phyloP scores from a whole-genome alignment of 2,329 filamentous ascomycete species.

The Taxawa tesnikishii region DNA sequence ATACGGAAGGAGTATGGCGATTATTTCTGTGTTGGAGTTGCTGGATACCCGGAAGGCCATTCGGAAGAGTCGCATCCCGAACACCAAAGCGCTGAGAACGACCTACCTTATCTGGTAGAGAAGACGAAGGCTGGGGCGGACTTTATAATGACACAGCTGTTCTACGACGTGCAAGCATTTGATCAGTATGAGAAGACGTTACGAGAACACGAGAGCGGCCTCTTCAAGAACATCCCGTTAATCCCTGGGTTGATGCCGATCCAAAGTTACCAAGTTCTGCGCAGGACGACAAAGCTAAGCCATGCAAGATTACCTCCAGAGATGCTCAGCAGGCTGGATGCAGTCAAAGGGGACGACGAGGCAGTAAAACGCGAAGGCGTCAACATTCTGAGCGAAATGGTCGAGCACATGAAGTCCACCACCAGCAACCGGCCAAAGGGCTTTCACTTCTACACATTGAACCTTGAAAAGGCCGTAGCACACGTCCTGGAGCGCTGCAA shows the following conservation, averaged over 20 bases:
- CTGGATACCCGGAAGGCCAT: constrained; percentile 90
- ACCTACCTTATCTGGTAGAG: constrained; percentile 79
- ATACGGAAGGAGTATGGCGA: constrained; percentile 77
- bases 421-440: constrained; percentile 51
- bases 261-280: constrained; percentile 92
- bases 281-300: constrained; percentile 85
- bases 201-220: constrained; percentile 68
- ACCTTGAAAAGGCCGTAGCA: constrained; percentile 89
- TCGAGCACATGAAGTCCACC: constrained; percentile 63
- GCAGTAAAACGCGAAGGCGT: constrained; percentile 69
- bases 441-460: constrained; percentile 96
- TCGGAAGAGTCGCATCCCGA: constrained; percentile 84
- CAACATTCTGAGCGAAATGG: constrained; percentile 71
- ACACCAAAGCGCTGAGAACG: constrained; percentile 49
- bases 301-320: constrained; percentile 68
- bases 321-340: constrained; percentile 58
- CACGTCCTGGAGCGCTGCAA: constrained; percentile 78
- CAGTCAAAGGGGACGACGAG: constrained; percentile 67
- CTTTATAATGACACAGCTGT: constrained; percentile 97
- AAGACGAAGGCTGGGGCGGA: constrained; percentile 88
- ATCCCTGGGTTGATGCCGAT: constrained; percentile 96
- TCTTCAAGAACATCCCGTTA: constrained; percentile 77
- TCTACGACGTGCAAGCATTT: constrained; percentile 83
- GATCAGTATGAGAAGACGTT: constrained; percentile 65
- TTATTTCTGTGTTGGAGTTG: constrained; percentile 93